Base-by-base conservation (phyloP, 176 grass and related monocot species). In the Triticum urartu region DNA sequence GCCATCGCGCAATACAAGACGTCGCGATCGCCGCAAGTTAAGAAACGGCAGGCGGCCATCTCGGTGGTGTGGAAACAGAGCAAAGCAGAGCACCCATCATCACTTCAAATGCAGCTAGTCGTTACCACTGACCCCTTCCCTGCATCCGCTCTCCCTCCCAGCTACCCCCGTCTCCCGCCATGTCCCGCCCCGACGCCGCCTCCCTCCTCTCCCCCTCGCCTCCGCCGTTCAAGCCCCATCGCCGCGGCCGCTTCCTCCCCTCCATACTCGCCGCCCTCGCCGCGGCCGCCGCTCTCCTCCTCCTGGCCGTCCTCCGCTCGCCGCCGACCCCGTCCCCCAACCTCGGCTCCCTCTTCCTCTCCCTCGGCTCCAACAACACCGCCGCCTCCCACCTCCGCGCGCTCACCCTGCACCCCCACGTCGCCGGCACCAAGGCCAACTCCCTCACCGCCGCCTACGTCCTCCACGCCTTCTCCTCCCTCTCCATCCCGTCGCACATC, bases 321-420 rank as follows among this genome's bases (percentile, higher is more conserved):
- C 34, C 64, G 26, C 32, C 75, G 26, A 78, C 42, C 25, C 32
- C 85, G 6, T 3, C 30, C 17, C 84, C 84, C 0, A 90, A 92
- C 40, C 95, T 94, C 74, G 78, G 56, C 75, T 61, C 86, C 48
- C 92, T 94, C 82, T 91, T 95, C 88, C 92, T 98, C 86, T 79
- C 93, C 28, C 84, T 98, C 26, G 79, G 84, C 24, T 87, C 88
- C 86, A 98, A 98, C 90, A 39, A 60, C 84, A 91, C 90, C 76
- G 86, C 93, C 18, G 87, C 92, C 32, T 72, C 77, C 9, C 96
- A 98, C 88, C 96, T 98, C 86, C 87, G 79, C 86, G 91, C 79
- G 24, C 90, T 98, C 90, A 95, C 96, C 32, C 74, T 74, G 75
- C 88, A 83, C 26, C 93, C 96, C 7, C 96, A 98, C 85, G 89